phyloP scores from a whole-genome alignment of 768 basidiomycete species.

The Infundibulicybe gibba region DNA sequence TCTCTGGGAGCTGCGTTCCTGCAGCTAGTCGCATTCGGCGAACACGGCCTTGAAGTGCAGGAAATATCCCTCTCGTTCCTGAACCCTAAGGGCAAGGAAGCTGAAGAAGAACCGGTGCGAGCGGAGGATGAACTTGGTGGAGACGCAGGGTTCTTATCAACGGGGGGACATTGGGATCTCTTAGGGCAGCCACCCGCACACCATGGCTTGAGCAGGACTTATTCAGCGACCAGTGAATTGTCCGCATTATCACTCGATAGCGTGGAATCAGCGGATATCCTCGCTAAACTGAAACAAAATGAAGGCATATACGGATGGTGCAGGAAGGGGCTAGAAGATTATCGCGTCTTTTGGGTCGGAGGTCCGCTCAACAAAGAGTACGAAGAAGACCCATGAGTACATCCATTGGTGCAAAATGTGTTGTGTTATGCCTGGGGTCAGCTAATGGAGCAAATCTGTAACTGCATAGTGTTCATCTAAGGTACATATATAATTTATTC shows the following conservation, averaged over 20 bases:
- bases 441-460: not conserved
- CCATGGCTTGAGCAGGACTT: constrained; percentile 37
- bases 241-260: constrained; percentile 47
- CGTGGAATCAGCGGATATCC: constrained; percentile 49
- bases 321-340: constrained; percentile 69
- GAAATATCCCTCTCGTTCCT: constrained; percentile 59
- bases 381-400: constrained; percentile 6
- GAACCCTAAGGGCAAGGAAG: constrained; percentile 41
- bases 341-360: constrained; percentile 81
- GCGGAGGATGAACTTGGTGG: constrained; percentile 66
- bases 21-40: constrained; percentile 68
- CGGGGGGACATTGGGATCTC: constrained; percentile 48
- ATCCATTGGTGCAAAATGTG: no score
- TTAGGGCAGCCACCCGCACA: constrained; percentile 21
- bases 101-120: constrained; percentile 43
- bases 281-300: constrained; percentile 41
- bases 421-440: not conserved
- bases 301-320: constrained; percentile 80
- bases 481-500: no score
- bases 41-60: constrained; percentile 71
- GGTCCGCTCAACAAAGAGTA: constrained; percentile 39
- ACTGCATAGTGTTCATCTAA: no score
- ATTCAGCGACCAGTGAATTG: constrained; percentile 36
- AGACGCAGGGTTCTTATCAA: constrained; percentile 52
- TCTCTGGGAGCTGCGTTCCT: constrained; percentile 39